Conservation (phyloP, 306 rosid species). For the Casuarina glauca region DNA sequence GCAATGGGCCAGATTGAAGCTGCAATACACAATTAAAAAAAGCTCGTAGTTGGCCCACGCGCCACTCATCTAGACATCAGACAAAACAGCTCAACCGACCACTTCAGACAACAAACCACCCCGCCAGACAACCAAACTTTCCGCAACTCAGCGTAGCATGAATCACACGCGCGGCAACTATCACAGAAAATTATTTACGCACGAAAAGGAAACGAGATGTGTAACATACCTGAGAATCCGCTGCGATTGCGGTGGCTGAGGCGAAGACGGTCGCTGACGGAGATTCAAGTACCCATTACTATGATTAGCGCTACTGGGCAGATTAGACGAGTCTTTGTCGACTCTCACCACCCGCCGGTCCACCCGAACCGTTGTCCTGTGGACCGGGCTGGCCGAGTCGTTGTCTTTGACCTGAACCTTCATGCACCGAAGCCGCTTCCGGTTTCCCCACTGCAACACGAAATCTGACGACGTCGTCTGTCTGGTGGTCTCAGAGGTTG, state of each 20-base stretch:
- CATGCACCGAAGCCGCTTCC: constrained; percentile 89
- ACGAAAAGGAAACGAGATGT: not conserved
- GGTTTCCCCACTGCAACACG: constrained; percentile 86
- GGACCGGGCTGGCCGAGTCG: constrained; percentile 59
- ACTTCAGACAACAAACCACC: not conserved
- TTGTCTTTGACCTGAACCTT: constrained; percentile 77
- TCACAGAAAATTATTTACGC: not conserved
- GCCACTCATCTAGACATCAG: constrained; percentile 1
- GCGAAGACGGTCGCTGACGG: constrained; percentile 76
- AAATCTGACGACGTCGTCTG: constrained; percentile 67
- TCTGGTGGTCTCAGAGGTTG: constrained; percentile 42
- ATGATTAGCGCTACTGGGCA: constrained; percentile 31
- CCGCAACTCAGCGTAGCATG: not conserved
- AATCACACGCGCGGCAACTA: not conserved
- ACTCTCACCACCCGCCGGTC: constrained; percentile 74
- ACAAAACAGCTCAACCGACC: not conserved
- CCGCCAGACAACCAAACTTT: too few species aligned
- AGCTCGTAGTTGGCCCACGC: constrained; percentile 14
- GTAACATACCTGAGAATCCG: constrained; percentile 65
- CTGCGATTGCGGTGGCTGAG: constrained; percentile 64
- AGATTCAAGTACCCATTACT: constrained; percentile 67
- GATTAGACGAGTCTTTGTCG: constrained; percentile 61
- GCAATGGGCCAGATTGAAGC: too few species aligned
- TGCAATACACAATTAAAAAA: not conserved
- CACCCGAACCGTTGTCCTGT: constrained; percentile 70